Evolutionary conservation across 768 basidiomycete species (phyloP).

Genomic region (Austroboletus eburneus): DNA sequence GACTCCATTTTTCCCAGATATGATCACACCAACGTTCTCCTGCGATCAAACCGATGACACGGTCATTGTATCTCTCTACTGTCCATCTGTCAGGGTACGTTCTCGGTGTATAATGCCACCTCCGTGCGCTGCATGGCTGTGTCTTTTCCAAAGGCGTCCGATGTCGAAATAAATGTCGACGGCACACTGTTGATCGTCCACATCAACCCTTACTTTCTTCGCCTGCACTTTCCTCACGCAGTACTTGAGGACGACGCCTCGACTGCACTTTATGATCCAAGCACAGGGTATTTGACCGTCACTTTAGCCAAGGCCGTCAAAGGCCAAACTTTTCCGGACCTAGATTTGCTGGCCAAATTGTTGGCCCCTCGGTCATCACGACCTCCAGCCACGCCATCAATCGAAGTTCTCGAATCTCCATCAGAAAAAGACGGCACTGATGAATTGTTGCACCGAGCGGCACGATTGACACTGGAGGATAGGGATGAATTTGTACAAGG

Average conservation of each 20-base stretch:
- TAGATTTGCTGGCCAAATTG: conserved; percentile 75
- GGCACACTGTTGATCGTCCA: conserved; percentile 66
- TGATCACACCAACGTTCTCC: conserved; percentile 77
- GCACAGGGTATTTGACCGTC: conserved; percentile 72
- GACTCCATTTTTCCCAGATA: conserved; percentile 22
- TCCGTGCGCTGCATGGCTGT: conserved; percentile 10
- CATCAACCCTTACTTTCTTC: conserved; percentile 81
- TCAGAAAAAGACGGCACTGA: conserved; percentile 27
- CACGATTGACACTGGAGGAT: conserved; percentile 48
- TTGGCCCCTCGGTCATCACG: conserved; percentile 59
- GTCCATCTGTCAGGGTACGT: conserved; percentile 68
- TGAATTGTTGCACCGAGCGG: conserved; percentile 42
- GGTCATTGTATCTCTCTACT: conserved; percentile 60
- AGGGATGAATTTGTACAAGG: conserved; percentile 55
- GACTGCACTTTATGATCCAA: conserved; percentile 70
- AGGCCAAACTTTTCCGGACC: conserved; percentile 68
- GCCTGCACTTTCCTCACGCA: conserved; percentile 68
- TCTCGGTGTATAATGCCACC: not conserved
- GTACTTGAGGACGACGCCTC: conserved; percentile 62
- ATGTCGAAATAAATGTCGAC: conserved; percentile 76
- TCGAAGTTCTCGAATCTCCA: conserved; percentile 53
- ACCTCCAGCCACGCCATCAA: conserved; percentile 34
- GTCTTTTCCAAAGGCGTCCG: conserved; percentile 56
- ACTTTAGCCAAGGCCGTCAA: conserved; percentile 64
- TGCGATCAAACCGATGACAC: conserved; percentile 58